Evolutionary conservation across 768 basidiomycete genomes (phyloP).

Genomic region (Podaxis sp.): DNA sequence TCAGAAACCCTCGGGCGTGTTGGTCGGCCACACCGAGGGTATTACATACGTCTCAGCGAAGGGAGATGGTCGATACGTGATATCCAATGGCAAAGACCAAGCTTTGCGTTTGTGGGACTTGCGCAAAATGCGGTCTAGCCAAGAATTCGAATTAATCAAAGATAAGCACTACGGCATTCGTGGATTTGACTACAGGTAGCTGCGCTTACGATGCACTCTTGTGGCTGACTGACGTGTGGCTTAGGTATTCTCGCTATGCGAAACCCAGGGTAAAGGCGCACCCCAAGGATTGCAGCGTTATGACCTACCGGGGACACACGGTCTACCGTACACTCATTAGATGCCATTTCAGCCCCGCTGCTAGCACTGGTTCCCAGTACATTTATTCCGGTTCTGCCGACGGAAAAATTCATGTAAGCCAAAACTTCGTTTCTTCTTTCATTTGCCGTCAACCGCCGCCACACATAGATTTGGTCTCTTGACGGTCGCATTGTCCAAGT

Average conservation of each 20-base stretch:
- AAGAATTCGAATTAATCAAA: conserved; percentile 60
- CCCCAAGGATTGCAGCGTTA: conserved; percentile 89
- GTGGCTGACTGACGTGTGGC: neutral
- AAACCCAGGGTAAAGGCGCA: conserved; percentile 64
- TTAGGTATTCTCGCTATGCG: conserved; percentile 65
- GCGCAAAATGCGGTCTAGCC: conserved; percentile 82
- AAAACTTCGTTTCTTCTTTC: neutral
- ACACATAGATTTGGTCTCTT: conserved; percentile 86
- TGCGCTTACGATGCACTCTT: neutral
- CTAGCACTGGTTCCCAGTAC: conserved; percentile 91
- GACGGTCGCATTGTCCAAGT: conserved; percentile 86
- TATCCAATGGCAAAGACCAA: conserved; percentile 97
- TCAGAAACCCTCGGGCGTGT: conserved; percentile 84
- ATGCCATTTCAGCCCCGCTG: conserved; percentile 92
- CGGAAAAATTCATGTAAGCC: conserved; percentile 76
- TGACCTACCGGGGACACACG: conserved; percentile 92
- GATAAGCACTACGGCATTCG: conserved; percentile 52
- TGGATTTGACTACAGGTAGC: conserved; percentile 84
- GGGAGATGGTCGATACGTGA: conserved; percentile 92
- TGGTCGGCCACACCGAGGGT: conserved; percentile 95
- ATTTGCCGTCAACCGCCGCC: neutral
- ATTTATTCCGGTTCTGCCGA: conserved; percentile 93
- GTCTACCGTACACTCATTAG: conserved; percentile 92
- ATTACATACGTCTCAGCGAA: conserved; percentile 94
- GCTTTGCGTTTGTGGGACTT: conserved; percentile 90